Evolutionary conservation across 257 asterid genomes (phyloP), one percentile per base, ranked within the genome.

Genomic region (Solanum medicagineum): DNA sequence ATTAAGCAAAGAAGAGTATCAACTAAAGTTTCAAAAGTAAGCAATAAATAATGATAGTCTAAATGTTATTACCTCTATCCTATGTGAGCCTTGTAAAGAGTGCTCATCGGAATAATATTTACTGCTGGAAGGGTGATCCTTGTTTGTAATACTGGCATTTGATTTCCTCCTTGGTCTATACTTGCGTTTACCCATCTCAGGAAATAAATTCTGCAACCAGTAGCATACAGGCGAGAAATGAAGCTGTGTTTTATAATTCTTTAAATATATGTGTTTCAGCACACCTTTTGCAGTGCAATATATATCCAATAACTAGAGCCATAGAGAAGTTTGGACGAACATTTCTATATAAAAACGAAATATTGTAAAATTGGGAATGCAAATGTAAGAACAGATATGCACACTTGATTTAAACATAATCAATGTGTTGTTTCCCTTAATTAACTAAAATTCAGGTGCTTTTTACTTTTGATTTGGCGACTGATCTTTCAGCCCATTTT

Each of bases 41-140:
- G 40, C 8, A 60, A 66, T n/a, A 44, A 54, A 40, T 20, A 69
- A 1, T 68, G 45, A 84, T 24, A 24, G 68, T 54, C 40, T 73
- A 36, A 81, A 54, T 60, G 81, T 16, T 57, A 85, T 68, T 91
- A 93, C 97, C 94, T 88, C 90, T 60, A 55, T 19, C 59, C 62
- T 60, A 29, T 8, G 77, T 26, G 90, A 45, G 84, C 87, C 85
- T 42, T 86, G 79, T 29, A 73, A 79, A 81, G 40, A 86, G 83
- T 83, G 86, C 84, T 88, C 87, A 63, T 60, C 87, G 59, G 42
- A 86, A 80, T 71, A 65, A 87, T 81, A 29, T 81, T 79, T 87
- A 65, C 81, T 87, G 90, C 91, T 77, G 59, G 86, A 86, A 20
- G 90, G 88, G 60, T 51, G 55, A 83, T 84, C 87, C 82, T 16